Conservation (phyloP, 208 protist genomes). For the Leishmania amazonensis region DNA sequence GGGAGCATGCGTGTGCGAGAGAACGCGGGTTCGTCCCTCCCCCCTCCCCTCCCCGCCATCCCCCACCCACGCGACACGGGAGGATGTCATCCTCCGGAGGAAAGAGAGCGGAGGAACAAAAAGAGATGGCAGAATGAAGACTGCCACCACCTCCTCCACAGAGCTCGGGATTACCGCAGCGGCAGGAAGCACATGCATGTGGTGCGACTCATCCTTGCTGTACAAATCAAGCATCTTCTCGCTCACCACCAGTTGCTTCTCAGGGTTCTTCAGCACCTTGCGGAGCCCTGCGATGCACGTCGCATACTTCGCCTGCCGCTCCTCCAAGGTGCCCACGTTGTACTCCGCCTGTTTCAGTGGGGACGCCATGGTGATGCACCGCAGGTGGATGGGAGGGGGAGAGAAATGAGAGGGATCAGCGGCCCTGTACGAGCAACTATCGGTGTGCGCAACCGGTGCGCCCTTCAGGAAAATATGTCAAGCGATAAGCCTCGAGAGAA, state of each 20-base stretch:
- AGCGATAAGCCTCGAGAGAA: not conserved
- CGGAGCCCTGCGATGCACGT: slow-evolving; percentile 32
- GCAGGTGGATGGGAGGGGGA: not conserved
- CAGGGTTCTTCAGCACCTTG: slow-evolving; percentile 32
- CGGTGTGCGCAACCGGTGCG: not conserved
- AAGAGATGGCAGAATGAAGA: not conserved
- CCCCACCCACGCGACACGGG: too few relatives aligned
- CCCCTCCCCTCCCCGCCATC: too few relatives aligned
- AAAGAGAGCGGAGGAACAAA: too few relatives aligned
- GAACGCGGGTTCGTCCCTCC: too few relatives aligned
- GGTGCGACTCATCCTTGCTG: slow-evolving; percentile 40
- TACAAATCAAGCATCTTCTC: slow-evolving; percentile 33
- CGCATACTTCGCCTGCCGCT: slow-evolving; percentile 40
- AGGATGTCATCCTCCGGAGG: too few relatives aligned
- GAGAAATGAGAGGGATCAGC: not conserved
- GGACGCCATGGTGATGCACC: not conserved
- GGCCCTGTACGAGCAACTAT: not conserved
- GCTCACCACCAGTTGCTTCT: slow-evolving; percentile 35
- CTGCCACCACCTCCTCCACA: slow-evolving; percentile 34
- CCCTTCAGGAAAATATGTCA: not conserved
- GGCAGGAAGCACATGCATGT: slow-evolving; percentile 27
- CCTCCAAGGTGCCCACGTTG: slow-evolving; percentile 17
- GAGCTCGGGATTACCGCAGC: slow-evolving; percentile 34
- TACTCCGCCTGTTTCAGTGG: slow-evolving; percentile 5
- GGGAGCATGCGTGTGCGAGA: too few relatives aligned